Conservation (phyloP, 768 basidiomycete genomes). For the Mycena belliarum region DNA sequence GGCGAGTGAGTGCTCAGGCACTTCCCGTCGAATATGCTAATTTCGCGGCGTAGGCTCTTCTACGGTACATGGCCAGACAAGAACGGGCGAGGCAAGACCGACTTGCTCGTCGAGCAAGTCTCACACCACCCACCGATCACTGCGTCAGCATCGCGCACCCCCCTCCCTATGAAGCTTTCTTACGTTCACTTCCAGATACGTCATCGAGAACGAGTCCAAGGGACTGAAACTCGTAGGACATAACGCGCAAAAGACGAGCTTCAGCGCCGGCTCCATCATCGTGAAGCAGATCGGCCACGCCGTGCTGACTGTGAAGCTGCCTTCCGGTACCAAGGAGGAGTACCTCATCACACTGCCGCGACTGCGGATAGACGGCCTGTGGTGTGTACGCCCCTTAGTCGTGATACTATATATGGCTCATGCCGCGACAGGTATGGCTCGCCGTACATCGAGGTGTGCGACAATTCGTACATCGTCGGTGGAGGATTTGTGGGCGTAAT, state of each 20-base stretch:
- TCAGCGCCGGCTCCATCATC: slow-evolving; percentile 76
- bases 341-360: slow-evolving; percentile 92
- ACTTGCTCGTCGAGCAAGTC: slow-evolving; percentile 89
- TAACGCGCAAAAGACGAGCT: slow-evolving; percentile 94
- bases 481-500: slow-evolving; percentile 51
- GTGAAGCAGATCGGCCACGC: slow-evolving; percentile 98
- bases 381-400: slow-evolving; percentile 41
- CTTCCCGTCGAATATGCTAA: not conserved
- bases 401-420: not conserved
- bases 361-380: slow-evolving; percentile 90
- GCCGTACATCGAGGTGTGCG: slow-evolving; percentile 85
- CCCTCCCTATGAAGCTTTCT: not conserved
- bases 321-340: slow-evolving; percentile 47
- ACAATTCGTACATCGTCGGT: slow-evolving; percentile 62
- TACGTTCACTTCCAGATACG: slow-evolving; percentile 85
- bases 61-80: slow-evolving; percentile 86
- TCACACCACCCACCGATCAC: slow-evolving; percentile 54
- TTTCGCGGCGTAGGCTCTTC: slow-evolving; percentile 59
- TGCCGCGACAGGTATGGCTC: slow-evolving; percentile 53
- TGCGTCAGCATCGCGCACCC: not conserved
- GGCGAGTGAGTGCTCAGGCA: slow-evolving; percentile 68
- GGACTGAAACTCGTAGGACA: slow-evolving; percentile 81
- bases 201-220: slow-evolving; percentile 79
- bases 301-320: slow-evolving; percentile 65
- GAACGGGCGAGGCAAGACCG: slow-evolving; percentile 74